Evolutionary conservation across 192 early-diverging fungal species (phyloP), one percentile per base, ranked within the genome.

Genomic region (Backusella luteola): DNA sequence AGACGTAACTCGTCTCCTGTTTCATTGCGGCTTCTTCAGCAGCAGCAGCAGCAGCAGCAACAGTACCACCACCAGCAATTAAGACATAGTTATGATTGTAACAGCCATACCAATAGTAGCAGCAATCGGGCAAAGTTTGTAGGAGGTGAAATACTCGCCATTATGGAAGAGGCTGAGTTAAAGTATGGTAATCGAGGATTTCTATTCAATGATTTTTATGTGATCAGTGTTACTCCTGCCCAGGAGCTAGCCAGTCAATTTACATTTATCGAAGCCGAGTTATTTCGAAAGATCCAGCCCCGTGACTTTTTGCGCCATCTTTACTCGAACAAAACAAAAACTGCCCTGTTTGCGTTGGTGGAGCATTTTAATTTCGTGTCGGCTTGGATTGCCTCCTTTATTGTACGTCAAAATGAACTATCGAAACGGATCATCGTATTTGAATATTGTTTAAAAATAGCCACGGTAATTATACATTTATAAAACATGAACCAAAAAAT

Each of bases 281-380:
- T 93, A 11, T 93, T 94, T 76, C 69, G 77, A 59, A 83, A 84
- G 63, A 90, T 94, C 56, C 68, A 69, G 35, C 35, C 68, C 9
- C 68, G 68, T 69, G 68, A 69, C 21, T 69, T 69, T 38, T 39
- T 69, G 68, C 68, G 68, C n/a, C 68, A 69, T 23, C n/a, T 69
- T n/a, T 69, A 35, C 19, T 39, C 38, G 14, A 41, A 46, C 4
- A 49, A 34, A 44, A 29, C 83, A 53, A 52, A 72, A 74, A 71
- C 79, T 77, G 36, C 73, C 38, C 19, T 88, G 79, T 87, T 88
- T 46, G 89, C 89, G 3, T 89, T 84, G 32, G 90, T 94, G 36
- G 83, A 86, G 4, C 93, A 93, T 69, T 92, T 92, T 71, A 93
- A 92, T 72, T 90, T 87, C 71, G 88, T 92, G n/a, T 92, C 91